Percentiles rank a stretch among this genome's conserved stretches.
These are phyloP conservation scores for Raphanus raphanistrum DNA, from an alignment of 345 rosid species.

Conservation along the genomic window DNA sequence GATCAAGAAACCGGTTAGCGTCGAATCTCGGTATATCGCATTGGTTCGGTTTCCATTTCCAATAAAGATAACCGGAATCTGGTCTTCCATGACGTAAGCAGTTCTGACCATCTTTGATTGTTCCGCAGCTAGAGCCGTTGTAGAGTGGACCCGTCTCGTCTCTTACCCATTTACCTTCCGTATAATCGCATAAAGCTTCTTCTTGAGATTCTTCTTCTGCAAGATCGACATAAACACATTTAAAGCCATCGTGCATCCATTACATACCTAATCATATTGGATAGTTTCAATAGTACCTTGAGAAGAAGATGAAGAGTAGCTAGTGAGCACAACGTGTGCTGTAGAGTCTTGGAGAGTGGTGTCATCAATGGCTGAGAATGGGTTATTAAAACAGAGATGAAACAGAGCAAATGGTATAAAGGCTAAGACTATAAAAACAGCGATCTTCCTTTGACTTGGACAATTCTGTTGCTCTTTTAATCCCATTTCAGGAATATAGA, in stretches of 20 bases:
- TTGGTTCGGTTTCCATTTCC: slow-evolving; percentile 86
- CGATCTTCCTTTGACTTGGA: slow-evolving; percentile 30
- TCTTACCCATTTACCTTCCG: slow-evolving; percentile 67
- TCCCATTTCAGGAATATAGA: slow-evolving; percentile 34
- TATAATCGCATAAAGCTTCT: slow-evolving; percentile 63
- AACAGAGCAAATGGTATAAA: slow-evolving; percentile 34
- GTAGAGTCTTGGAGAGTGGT: slow-evolving; percentile 31
- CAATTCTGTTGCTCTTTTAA: slow-evolving; percentile 24
- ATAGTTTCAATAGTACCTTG: slow-evolving; percentile 27
- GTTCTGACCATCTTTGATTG: slow-evolving; percentile 83
- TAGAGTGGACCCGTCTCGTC: slow-evolving; percentile 76
- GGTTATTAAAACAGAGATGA: slow-evolving; percentile 31
- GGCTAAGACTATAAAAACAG: slow-evolving; percentile 12
- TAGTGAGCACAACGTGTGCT: slow-evolving; percentile 21
- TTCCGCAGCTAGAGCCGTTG: slow-evolving; percentile 73
- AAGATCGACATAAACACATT: slow-evolving; percentile 8
- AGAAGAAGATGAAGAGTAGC: slow-evolving; percentile 27
- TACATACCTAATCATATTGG: neutral
- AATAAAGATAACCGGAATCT: slow-evolving; percentile 69
- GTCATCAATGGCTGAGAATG: slow-evolving; percentile 29
- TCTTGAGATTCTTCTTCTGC: slow-evolving; percentile 47
- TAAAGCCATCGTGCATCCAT: neutral
- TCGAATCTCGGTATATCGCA: slow-evolving; percentile 88
- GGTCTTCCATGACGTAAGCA: slow-evolving; percentile 88
- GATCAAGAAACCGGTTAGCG: slow-evolving; percentile 58